Conservation (phyloP, 108 stramenopile genomes). For the Conticribra weissflogii region DNA sequence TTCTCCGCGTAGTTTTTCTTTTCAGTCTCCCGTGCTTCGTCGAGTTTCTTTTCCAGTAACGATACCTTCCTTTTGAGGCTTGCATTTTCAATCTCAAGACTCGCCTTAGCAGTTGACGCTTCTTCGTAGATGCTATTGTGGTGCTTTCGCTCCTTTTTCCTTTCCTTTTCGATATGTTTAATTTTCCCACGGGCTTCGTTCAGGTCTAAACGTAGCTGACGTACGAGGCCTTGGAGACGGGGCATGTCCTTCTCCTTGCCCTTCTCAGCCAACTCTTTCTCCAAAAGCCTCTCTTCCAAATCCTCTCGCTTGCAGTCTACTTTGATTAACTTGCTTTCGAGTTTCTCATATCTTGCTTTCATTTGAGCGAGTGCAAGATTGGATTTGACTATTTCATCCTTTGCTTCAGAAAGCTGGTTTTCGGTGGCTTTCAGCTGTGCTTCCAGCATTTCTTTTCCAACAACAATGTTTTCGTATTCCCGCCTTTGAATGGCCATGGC, state of each 20-base stretch:
- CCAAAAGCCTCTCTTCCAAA: not conserved
- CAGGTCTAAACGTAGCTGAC: constrained; percentile 11
- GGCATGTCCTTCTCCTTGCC: not conserved
- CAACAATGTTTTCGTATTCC: not conserved
- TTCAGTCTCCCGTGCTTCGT: not conserved
- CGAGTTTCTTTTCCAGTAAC: constrained; percentile 12
- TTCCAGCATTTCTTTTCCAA: constrained; percentile 8
- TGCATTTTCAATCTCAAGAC: constrained; percentile 6
- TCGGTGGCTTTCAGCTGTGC: constrained; percentile 10
- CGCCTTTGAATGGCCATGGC: constrained; percentile 13
- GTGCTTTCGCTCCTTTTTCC: constrained; percentile 8
- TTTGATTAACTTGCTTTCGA: not conserved
- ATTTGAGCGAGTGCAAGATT: not conserved
- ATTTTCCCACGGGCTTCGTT: constrained; percentile 8
- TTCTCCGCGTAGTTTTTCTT: not conserved
- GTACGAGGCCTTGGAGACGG: not conserved
- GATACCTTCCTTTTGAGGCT: constrained; percentile 14
- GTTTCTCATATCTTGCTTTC: not conserved
- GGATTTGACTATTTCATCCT: constrained; percentile 4
- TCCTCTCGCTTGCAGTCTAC: not conserved
- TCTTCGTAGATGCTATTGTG: not conserved
- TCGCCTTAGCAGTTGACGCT: not conserved
- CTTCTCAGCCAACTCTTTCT: not conserved
- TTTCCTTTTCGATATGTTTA: constrained; percentile 17
- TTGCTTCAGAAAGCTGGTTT: constrained; percentile 21